Base-by-base conservation (phyloP, 768 basidiomycete genomes). In the Russula brevipes region DNA sequence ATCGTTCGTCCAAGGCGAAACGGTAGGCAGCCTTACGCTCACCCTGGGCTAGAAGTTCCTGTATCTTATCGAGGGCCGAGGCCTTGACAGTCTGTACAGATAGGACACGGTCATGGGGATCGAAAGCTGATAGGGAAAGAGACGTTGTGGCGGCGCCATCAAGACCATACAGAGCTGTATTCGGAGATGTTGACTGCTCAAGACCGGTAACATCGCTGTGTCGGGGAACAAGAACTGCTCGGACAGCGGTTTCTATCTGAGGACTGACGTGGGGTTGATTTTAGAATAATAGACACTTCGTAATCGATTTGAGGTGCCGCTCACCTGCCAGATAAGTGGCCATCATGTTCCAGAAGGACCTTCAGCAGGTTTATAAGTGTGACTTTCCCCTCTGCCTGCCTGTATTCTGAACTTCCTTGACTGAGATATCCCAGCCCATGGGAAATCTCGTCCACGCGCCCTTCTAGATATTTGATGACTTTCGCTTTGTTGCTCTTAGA, bases 331-430 rank as follows among this genome's bases (percentile, higher is more conserved):
- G 85, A 84, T 19, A 97, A 75, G 57, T 84, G 84, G 0, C 97
- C 96, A 66, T 98, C 94, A 66, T 95, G 85, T 67, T 95, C 89
- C 1, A 98, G 81, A 82, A 98, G 82, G 8, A 89, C 76, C 70
- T 81, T 87, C 50, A 98, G 74, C 44, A 98, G 71, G 64, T 81
- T 86, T 35, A 93, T 78, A 19, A 98, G 75, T 1, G 85, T 77
- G 35, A 91, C 75, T 73, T 88, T 92, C 30, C 88, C 89, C 69
- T 97, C 92, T 31, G 85, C 81, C 55, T 80, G 81, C 58, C 81
- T 76, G 65, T 80, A 80, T 63, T 87, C 83, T 2, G 73, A 67
- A 63, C 78, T 79, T 42, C 80, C 80, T 49, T 79, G 72, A 62
- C 77, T 74, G 30, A 90, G 74, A 72, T 94, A 95, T 24, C 84